Conservation (phyloP, 805 yeast genomes). For the Metschnikowia henanensis region DNA sequence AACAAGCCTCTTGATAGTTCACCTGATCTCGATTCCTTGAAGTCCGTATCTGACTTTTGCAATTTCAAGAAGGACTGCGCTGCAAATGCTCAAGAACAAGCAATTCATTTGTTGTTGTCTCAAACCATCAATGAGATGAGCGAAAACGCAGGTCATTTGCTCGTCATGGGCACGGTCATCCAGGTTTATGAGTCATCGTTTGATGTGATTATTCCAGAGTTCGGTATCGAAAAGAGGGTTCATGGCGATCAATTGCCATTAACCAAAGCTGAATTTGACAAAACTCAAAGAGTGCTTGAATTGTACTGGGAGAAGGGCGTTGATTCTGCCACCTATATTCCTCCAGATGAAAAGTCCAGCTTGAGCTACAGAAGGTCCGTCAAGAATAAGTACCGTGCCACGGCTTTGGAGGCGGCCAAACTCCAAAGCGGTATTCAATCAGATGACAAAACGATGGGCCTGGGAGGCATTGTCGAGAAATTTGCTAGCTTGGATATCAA, state of each 20-base stretch:
- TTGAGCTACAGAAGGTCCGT: constrained; percentile 75
- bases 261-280: constrained; percentile 89
- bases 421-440: constrained; percentile 43
- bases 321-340: constrained; percentile 88
- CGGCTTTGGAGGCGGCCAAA: constrained; percentile 70
- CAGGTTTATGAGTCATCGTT: constrained; percentile 96
- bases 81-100: constrained; percentile 89
- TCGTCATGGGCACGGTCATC: constrained; percentile 82
- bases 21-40: constrained; percentile 62
- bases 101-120: constrained; percentile 80
- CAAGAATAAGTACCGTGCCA: constrained; percentile 73
- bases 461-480: constrained; percentile 48
- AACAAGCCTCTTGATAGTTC: constrained; percentile 34
- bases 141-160: constrained; percentile 72
- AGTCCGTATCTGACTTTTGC: constrained; percentile 87
- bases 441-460: constrained; percentile 27
- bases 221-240: constrained; percentile 93
- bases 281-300: constrained; percentile 65
- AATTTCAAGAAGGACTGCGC: constrained; percentile 96
- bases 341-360: constrained; percentile 84
- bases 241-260: constrained; percentile 97
- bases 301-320: constrained; percentile 91
- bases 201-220: constrained; percentile 88
- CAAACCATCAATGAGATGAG: constrained; percentile 80
- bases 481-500: constrained; percentile 50